Percentiles rank a stretch among this genome's conserved stretches.
Evolutionary conservation across 441 rosid genomes (phyloP).

Genomic region (Mallotus repandus): DNA sequence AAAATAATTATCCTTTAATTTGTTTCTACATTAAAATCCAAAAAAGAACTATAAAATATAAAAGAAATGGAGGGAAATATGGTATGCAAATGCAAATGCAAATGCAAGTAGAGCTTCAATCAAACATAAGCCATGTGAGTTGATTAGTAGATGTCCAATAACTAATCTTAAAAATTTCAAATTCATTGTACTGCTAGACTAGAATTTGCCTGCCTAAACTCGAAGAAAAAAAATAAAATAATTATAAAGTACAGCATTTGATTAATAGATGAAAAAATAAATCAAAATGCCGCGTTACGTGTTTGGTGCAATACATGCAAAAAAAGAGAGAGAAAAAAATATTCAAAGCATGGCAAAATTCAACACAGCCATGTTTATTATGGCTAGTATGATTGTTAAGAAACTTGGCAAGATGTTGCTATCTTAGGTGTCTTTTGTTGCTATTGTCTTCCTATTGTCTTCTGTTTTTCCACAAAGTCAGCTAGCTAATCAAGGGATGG

Average conservation of each 20-base stretch:
- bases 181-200: slow-evolving; percentile 29
- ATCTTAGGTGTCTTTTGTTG: slow-evolving; percentile 32
- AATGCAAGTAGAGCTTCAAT: slow-evolving; percentile 18
- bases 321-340: not conserved
- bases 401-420: slow-evolving; percentile 2
- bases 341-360: slow-evolving; percentile 5
- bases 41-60: no score
- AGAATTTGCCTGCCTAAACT: slow-evolving; percentile 13
- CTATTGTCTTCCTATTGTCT: slow-evolving; percentile 5
- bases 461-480: not conserved
- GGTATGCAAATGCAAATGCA: no score
- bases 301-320: slow-evolving; percentile 30
- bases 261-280: not conserved
- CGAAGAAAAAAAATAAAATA: not conserved
- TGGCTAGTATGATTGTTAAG: slow-evolving; percentile 11
- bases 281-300: slow-evolving; percentile 32
- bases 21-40: no score
- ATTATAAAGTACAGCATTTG: not conserved
- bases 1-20: no score
- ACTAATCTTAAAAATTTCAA: slow-evolving; percentile 18
- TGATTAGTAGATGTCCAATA: slow-evolving; percentile 31
- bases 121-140: slow-evolving; percentile 40
- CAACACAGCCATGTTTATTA: slow-evolving; percentile 27
- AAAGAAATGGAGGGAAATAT: not conserved
- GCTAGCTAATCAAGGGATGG: not conserved